Evolutionary conservation across 2,329 filamentous ascomycete species (phyloP).

Genomic region (Penicillium sp.): DNA sequence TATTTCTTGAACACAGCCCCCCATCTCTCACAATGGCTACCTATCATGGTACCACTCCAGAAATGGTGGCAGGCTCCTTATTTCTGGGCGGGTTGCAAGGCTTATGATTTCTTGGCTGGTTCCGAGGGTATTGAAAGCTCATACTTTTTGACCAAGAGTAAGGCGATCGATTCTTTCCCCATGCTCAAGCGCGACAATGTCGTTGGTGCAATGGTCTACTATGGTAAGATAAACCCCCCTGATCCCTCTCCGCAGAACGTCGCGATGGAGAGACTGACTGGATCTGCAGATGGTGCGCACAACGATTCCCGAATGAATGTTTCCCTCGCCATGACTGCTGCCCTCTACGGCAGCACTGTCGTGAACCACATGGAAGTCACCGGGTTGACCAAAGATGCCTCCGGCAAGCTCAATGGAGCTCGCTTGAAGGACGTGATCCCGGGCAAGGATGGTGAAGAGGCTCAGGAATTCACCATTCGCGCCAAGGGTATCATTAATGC

Average conservation of each 20-base stretch:
- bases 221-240: constrained; percentile 51
- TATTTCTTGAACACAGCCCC: constrained; percentile 82
- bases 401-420: constrained; percentile 73
- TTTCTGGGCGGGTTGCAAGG: constrained; percentile 71
- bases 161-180: constrained; percentile 82
- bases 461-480: constrained; percentile 67
- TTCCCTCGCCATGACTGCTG: constrained; percentile 81
- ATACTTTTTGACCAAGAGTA: constrained; percentile 83
- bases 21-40: constrained; percentile 76
- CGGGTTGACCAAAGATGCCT: constrained; percentile 69
- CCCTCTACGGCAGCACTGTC: constrained; percentile 80
- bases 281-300: constrained; percentile 70
- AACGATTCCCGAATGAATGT: constrained; percentile 94
- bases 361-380: constrained; percentile 84
- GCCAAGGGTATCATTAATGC: constrained; percentile 86
- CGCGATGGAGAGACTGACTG: constrained; percentile 9
- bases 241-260: background rate
- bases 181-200: constrained; percentile 81
- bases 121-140: constrained; percentile 86
- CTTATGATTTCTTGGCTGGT: constrained; percentile 81
- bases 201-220: constrained; percentile 82
- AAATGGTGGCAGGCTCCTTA: constrained; percentile 82
- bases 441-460: constrained; percentile 62
- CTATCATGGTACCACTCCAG: constrained; percentile 79
- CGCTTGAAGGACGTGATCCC: constrained; percentile 69